Evolutionary conservation across 176 grass and related monocot genomes (phyloP).

Genomic region (Triticum monococcum): DNA sequence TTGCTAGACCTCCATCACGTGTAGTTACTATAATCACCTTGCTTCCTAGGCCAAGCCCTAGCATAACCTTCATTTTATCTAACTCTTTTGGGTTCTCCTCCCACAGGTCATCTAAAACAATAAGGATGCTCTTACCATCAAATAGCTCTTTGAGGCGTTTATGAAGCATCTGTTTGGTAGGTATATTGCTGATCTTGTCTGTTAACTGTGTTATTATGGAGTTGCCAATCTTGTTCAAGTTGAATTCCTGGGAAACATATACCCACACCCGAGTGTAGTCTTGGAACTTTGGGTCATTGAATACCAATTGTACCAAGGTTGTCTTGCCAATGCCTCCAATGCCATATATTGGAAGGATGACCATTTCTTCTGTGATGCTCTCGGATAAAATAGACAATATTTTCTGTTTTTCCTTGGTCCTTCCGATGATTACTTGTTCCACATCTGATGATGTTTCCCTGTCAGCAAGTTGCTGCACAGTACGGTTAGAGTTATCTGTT

Average conservation of each 20-base stretch:
- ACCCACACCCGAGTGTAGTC: too few species aligned
- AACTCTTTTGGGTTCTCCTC: not conserved
- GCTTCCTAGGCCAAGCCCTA: not conserved
- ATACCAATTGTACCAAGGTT: too few species aligned
- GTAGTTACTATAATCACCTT: conserved; percentile 35
- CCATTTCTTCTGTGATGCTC: not conserved
- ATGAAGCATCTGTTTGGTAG: not conserved
- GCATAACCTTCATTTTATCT: not conserved
- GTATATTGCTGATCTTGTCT: not conserved
- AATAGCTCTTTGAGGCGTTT: not conserved
- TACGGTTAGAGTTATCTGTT: not conserved
- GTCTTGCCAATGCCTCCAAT: too few species aligned
- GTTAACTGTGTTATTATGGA: conserved; percentile 14
- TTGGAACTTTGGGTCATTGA: too few species aligned
- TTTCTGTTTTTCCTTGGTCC: not conserved
- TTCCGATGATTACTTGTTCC: not conserved
- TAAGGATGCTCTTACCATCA: not conserved
- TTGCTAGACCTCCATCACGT: not conserved
- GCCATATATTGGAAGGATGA: conserved; percentile 12
- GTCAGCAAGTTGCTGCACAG: not conserved
- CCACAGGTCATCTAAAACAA: conserved; percentile 42
- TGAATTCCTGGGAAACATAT: not conserved
- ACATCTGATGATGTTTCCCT: not conserved
- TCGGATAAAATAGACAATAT: not conserved
- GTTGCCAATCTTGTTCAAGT: conserved; percentile 3